These are phyloP conservation scores for Quercus lobata DNA, from an alignment of 331 rosid species.

Conservation along the genomic window DNA sequence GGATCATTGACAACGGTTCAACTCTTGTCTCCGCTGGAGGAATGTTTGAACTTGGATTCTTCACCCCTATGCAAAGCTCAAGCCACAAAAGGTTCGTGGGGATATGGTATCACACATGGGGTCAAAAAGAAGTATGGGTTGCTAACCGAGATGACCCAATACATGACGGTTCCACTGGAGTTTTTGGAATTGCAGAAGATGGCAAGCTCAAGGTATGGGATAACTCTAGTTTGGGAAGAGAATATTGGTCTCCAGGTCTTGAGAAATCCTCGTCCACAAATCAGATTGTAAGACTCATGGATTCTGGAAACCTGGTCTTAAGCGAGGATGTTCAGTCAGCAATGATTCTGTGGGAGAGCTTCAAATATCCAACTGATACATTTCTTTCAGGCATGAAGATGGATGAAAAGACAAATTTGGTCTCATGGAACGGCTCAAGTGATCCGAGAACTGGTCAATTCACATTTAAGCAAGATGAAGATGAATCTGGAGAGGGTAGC, in stretches of 20 bases:
- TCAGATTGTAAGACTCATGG: constrained; percentile 32
- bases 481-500: background rate
- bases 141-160: constrained; percentile 56
- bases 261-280: background rate
- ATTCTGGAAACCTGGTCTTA: constrained; percentile 55
- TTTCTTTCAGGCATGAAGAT: constrained; percentile 36
- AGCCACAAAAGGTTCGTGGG: constrained; percentile 27
- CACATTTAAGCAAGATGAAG: constrained; percentile 27
- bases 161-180: constrained; percentile 5
- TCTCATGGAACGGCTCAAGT: constrained; percentile 31
- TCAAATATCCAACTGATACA: constrained; percentile 62
- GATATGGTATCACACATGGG: constrained; percentile 31
- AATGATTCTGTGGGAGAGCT: constrained; percentile 49
- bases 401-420: constrained; percentile 26
- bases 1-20: background rate
- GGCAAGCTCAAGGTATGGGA: constrained; percentile 44
- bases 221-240: background rate
- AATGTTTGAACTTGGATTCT: constrained; percentile 45
- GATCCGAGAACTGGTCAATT: constrained; percentile 46
- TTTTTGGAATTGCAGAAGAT: constrained; percentile 38
- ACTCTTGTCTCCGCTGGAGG: constrained; percentile 35
- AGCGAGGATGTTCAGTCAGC: background rate
- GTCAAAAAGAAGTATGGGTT: constrained; percentile 46
- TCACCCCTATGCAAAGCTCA: background rate
- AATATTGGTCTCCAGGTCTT: constrained; percentile 35